Evolutionary conservation across 1,284 basidiomycete genomes (phyloP).

Genomic region (Exobasidium cylindrosporum): DNA sequence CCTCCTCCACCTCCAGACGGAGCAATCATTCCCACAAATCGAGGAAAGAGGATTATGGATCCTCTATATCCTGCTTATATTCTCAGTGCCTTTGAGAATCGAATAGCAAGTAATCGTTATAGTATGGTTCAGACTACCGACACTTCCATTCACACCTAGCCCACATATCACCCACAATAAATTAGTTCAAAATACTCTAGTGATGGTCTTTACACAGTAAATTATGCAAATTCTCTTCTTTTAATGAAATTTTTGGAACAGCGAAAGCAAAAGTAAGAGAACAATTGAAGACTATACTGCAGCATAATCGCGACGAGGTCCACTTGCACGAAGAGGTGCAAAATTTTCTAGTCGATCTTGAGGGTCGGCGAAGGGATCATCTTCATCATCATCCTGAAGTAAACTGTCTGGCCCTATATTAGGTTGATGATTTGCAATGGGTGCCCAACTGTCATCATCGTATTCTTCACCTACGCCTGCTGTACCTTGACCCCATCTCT

Average conservation of each 20-base stretch:
- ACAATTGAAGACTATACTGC: neutral
- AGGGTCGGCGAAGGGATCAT: slow-evolving; percentile 18
- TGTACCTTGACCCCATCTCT: neutral
- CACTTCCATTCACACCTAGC: too few species aligned
- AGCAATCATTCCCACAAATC: neutral
- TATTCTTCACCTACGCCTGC: neutral
- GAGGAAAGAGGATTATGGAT: slow-evolving; percentile 6
- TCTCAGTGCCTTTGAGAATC: neutral
- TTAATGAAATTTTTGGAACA: too few species aligned
- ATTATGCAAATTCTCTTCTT: too few species aligned
- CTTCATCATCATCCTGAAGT: slow-evolving; percentile 9
- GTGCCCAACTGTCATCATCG: slow-evolving; percentile 2
- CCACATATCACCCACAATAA: too few species aligned
- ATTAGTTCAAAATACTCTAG: too few species aligned
- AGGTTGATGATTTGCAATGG: slow-evolving; percentile 4
- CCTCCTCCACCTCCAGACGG: neutral
- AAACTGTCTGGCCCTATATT: neutral
- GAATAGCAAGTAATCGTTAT: neutral
- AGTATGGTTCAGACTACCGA: neutral
- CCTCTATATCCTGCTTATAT: slow-evolving; percentile 12
- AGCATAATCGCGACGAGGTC: slow-evolving; percentile 6
- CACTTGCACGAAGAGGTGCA: neutral
- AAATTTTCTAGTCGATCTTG: slow-evolving; percentile 3
- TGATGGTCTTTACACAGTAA: too few species aligned
- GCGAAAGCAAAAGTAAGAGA: neutral